Evolutionary conservation across 441 rosid species (phyloP).

Genomic region (Pelargonium myrrhifolium): DNA sequence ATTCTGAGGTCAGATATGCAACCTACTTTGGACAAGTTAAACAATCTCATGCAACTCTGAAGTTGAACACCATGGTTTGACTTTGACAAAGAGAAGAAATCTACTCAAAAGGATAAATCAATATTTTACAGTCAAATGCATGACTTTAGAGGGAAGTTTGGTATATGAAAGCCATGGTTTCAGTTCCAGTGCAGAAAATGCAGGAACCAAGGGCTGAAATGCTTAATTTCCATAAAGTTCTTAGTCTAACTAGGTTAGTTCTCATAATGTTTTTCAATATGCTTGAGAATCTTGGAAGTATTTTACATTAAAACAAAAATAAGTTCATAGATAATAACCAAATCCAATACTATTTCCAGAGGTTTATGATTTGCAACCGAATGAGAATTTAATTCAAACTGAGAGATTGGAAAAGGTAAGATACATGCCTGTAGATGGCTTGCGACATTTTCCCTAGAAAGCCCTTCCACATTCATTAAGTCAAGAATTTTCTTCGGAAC

Average conservation of each 20-base stretch:
- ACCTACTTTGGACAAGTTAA: background rate
- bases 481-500: conserved; percentile 96
- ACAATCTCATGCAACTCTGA: background rate
- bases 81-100: conserved; percentile 4
- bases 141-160: background rate
- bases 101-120: background rate
- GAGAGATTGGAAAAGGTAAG: conserved; percentile 14
- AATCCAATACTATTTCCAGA: background rate
- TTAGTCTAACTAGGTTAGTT: background rate
- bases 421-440: conserved; percentile 77
- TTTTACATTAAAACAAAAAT: background rate
- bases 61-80: background rate
- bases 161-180: background rate
- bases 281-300: background rate
- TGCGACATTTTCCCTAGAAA: conserved; percentile 96
- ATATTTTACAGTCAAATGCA: background rate
- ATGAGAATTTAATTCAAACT: background rate
- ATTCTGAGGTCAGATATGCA: background rate
- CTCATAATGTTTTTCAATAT: background rate
- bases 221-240: too few species aligned
- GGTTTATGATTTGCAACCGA: background rate
- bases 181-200: background rate
- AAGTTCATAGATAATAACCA: background rate
- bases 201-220: background rate
- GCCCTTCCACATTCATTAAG: conserved; percentile 80